Percentiles rank a stretch among this genome's conserved stretches.
phyloP scores from a whole-genome alignment of 1,139 yeast species.

The Yamadazyma spencermartinsiae region DNA sequence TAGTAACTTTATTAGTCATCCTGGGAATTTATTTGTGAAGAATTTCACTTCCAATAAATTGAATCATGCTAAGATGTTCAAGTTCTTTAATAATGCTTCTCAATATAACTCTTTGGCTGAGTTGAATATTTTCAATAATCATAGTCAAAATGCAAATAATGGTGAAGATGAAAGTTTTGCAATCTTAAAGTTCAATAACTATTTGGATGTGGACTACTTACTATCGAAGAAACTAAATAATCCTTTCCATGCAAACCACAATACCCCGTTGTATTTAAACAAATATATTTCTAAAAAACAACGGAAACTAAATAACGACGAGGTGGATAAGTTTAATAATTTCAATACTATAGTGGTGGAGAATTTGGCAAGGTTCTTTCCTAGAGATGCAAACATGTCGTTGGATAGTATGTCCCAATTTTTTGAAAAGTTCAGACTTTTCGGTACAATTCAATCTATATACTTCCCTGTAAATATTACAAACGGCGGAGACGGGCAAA shows the following conservation, averaged over 20 bases:
- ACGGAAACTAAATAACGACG: conserved; percentile 19
- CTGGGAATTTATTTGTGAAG: conserved; percentile 63
- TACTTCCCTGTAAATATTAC: conserved; percentile 36
- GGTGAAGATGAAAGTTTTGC: conserved; percentile 29
- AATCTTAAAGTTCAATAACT: conserved; percentile 36
- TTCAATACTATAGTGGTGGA: conserved; percentile 44
- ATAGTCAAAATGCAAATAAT: conserved; percentile 2
- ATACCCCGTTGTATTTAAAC: conserved; percentile 27
- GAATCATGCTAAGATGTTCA: conserved; percentile 21
- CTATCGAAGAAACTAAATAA: conserved; percentile 23
- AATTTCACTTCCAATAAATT: conserved; percentile 31
- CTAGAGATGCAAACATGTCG: conserved; percentile 17
- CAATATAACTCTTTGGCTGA: conserved; percentile 28
- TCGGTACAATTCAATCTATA: conserved; percentile 43
- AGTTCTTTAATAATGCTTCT: conserved; percentile 27
- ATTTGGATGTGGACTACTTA: conserved; percentile 37
- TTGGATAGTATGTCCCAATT: conserved; percentile 23
- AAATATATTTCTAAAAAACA: conserved; percentile 30
- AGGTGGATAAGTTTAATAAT: conserved; percentile 22
- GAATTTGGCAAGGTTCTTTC: conserved; percentile 37
- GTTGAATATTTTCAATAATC: conserved; percentile 27
- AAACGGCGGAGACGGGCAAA: conserved; percentile 7
- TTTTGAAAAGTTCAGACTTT: conserved; percentile 32
- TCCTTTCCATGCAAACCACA: conserved; percentile 32
- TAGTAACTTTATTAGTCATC: conserved; percentile 56